Base-by-base conservation (phyloP, 495 filamentous ascomycete species). In the Halenospora varia region DNA sequence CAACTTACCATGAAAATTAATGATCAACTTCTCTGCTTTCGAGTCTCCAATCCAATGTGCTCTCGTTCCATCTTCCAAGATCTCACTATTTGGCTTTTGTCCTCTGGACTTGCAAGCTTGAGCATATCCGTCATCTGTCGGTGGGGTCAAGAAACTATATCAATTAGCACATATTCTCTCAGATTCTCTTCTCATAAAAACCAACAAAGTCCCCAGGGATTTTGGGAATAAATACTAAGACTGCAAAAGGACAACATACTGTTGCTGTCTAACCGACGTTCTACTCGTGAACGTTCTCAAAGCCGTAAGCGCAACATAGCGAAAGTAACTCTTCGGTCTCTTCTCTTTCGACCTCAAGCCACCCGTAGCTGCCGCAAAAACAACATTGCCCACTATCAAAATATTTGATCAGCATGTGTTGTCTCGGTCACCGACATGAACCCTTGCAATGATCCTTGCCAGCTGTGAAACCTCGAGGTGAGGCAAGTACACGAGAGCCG, bases 11-110 rank as follows among this genome's bases (percentile, higher is more conserved):
- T 85, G 83, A 61, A 81, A 82, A 63, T 80, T 87, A 3, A 87
- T 25, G 6, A 88, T 59, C 0, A 82, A 69, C 25, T 82, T 78
- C 66, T 83, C 73, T 8, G 83, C 82, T 35, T 72, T 69, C 48
- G 75, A 73, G 35, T 74, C 70, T 3, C 85, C 85, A 8, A 87
- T 64, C 84, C 85, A 87, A 60, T 81, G 78, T 22, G 77, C 82
- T 51, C 71, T 69, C 11, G 76, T 74, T 35, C 77, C 80, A 41
- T 79, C 71, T 8, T 73, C 66, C 4, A 86, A 73, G 2, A 74
- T 62, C 18, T 81, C 71, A 19, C 65, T 74, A 25, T 79, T 74
- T 0, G 81, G 77, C 10, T 73, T 57, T 35, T 84, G 69, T 41
- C 71, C 69, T 40, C 73, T 62, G 42, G 71, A 61, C 53, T 81